Conservation (phyloP, 768 basidiomycete genomes). For the Trametes cingulata region DNA sequence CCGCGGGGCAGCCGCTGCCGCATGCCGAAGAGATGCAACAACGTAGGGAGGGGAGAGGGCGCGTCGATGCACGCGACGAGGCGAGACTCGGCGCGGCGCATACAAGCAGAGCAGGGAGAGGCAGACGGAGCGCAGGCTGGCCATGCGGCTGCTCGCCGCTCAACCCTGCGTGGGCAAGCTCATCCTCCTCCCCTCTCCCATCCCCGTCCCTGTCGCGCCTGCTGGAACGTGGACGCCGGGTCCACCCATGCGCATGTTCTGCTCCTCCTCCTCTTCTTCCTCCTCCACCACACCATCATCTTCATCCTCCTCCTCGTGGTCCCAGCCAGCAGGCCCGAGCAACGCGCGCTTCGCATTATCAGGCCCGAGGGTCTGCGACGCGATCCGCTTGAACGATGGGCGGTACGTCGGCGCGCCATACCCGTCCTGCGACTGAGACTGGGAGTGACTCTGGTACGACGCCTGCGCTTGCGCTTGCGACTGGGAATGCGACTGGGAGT, state of each 20-base stretch:
- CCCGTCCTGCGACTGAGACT: background rate
- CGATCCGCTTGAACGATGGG: constrained; percentile 72
- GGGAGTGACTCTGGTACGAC: background rate
- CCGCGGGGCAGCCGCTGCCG: background rate
- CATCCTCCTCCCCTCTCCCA: constrained; percentile 6
- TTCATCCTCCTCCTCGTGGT: constrained; percentile 31
- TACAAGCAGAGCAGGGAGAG: background rate
- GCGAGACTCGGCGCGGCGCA: background rate
- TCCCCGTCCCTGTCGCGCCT: no score
- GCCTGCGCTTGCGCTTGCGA: constrained; percentile 1
- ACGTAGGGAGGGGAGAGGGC: background rate
- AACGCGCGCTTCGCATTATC: constrained; percentile 53
- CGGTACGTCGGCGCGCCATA: constrained; percentile 32
- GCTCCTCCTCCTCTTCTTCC: constrained; percentile 6
- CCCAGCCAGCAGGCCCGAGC: constrained; percentile 38
- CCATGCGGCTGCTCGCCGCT: background rate
- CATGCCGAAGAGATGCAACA: background rate
- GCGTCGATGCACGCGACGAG: background rate
- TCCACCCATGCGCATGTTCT: background rate
- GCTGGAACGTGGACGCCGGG: background rate
- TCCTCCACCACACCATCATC: constrained; percentile 8
- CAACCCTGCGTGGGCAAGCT: constrained; percentile 9
- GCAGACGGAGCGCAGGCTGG: background rate
- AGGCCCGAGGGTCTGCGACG: constrained; percentile 73
- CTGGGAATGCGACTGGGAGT: background rate